Base-by-base conservation (phyloP, 2,329 filamentous ascomycete genomes). In the Rutstroemia sydowiana region DNA sequence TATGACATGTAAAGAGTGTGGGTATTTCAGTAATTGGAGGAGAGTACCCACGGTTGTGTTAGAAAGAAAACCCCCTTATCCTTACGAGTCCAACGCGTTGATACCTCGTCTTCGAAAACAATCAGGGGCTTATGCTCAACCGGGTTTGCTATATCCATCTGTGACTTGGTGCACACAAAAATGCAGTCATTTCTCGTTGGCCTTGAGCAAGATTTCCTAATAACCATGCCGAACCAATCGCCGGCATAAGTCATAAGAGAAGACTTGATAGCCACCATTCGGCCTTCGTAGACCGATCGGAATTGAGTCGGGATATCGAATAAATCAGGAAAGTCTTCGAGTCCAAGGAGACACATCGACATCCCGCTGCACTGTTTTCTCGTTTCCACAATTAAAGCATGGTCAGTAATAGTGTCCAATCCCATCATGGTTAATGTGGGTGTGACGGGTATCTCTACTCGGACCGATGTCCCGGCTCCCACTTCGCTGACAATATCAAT, bases 401-500 rank as follows among this genome's bases (percentile, higher is more conserved):
- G 23, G 8, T 8, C 16, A 20, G 31, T 45, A 6, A 48, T 37
- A 5, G 40, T 18, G 13, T 37, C 26, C 34, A 41, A 14, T 16
- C 31, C 10, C 1, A 45, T 32, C 9, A 48, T 6, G 11, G 43
- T 39, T 42, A 23, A 18, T 28, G 32, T 23, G 10, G 34, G 9
- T 7, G 47, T 40, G n/a, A 58, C 30, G 5, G 72, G 70, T 2
- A 80, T 59, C 3, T 69, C 71, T 4, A 79, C 73, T 4, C 68
- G 71, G 2, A 82, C 71, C 4, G 72, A 71, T 0, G 80, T 83
- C 1, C 81, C 81, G 28, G 73, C 69, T 1, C 72, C 71, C 5
- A 72, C 66, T 45, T 75, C 69, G 41, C 74, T 81, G 40, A 73
- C 71, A 20, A 86, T 72, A n/a, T 79, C 72, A 37, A 86, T 78